Conservation (phyloP, 805 yeast species). For the Ogataea pilisensis region DNA sequence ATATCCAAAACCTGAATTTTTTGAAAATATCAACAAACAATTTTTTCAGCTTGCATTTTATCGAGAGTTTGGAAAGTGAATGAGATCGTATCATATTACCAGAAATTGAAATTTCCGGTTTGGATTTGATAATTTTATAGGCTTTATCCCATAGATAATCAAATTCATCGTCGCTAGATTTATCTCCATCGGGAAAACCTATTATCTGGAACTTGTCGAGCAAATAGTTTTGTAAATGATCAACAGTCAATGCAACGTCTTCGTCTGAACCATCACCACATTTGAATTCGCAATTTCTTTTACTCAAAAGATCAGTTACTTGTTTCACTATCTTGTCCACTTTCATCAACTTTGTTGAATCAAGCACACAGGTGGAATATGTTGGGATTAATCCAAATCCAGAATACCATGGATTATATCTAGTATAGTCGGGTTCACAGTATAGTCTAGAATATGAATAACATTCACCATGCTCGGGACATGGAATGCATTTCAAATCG, state of each 20-base stretch:
- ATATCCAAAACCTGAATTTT: constrained; percentile 22
- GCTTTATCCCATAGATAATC: constrained; percentile 27
- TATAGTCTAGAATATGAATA: constrained; percentile 54
- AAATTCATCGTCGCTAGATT: constrained; percentile 14
- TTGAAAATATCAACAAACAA: constrained; percentile 19
- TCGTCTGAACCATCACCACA: constrained; percentile 31
- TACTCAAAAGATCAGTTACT: constrained; percentile 61
- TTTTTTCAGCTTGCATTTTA: constrained; percentile 26
- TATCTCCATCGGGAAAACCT: not conserved
- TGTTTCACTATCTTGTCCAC: constrained; percentile 63
- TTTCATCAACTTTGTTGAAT: constrained; percentile 67
- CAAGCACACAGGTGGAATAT: constrained; percentile 67
- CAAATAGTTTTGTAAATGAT: constrained; percentile 52
- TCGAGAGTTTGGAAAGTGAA: constrained; percentile 25
- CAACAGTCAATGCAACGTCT: constrained; percentile 49
- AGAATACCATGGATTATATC: constrained; percentile 49
- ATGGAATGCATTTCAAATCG: constrained; percentile 65
- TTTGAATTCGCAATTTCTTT: constrained; percentile 59
- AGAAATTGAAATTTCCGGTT: constrained; percentile 11
- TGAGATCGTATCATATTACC: constrained; percentile 21
- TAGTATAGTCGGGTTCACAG: constrained; percentile 70
- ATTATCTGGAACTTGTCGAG: constrained; percentile 42
- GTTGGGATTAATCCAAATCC: constrained; percentile 58
- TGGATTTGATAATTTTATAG: constrained; percentile 7
- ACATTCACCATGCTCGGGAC: constrained; percentile 84